Evolutionary conservation across 192 early-diverging fungal genomes (phyloP).

Genomic region (Umbelopsis sp.): DNA sequence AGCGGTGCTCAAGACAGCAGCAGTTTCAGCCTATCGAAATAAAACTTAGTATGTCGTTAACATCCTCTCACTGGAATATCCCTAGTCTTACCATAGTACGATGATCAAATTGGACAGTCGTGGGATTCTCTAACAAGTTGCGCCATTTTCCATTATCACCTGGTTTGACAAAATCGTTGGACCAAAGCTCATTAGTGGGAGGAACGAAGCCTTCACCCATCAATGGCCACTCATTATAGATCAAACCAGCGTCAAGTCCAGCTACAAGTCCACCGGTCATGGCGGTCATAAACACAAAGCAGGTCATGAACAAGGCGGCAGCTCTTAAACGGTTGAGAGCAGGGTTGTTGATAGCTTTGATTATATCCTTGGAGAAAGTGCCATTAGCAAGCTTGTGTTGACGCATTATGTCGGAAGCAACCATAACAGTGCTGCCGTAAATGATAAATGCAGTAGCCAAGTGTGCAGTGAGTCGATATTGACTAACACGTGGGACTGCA

Average conservation of each 20-base stretch:
- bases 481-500: conserved; percentile 88
- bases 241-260: conserved; percentile 93
- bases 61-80: not conserved
- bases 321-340: conserved; percentile 61
- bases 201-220: conserved; percentile 91
- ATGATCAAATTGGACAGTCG: conserved; percentile 95
- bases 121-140: conserved; percentile 93
- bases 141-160: conserved; percentile 64
- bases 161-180: conserved; percentile 48
- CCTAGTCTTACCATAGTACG: conserved; percentile 69
- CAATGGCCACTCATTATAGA: conserved; percentile 96
- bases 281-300: conserved; percentile 82
- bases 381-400: conserved; percentile 62
- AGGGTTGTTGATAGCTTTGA: conserved; percentile 54
- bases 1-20: conserved; percentile 67
- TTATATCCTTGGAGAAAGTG: conserved; percentile 38
- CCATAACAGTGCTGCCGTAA: conserved; percentile 78
- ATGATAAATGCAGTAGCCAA: conserved; percentile 86
- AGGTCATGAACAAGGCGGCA: conserved; percentile 62
- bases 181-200: conserved; percentile 64
- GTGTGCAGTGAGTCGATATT: conserved; percentile 92
- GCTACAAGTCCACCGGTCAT: conserved; percentile 95
- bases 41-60: not conserved
- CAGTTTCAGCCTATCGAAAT: conserved; percentile 70
- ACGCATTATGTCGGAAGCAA: conserved; percentile 79